These are phyloP conservation scores for Simplicillium sp. DNA, from an alignment of 2,329 filamentous ascomycete genomes.

Conservation along the genomic window DNA sequence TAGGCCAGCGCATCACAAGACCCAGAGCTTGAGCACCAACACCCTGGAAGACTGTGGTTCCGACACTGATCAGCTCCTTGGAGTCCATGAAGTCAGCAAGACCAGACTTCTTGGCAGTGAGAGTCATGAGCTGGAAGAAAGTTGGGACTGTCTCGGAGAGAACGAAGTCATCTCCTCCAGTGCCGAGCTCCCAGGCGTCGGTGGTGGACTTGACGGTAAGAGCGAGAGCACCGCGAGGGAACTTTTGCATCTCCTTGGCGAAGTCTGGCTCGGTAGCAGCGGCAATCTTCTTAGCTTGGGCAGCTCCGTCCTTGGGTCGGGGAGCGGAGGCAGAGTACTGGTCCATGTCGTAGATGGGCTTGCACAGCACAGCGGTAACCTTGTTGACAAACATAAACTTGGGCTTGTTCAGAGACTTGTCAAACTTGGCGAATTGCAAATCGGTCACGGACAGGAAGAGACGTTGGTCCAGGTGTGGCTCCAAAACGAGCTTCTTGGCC, in stretches of 20 bases:
- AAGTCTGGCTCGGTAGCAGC: not conserved
- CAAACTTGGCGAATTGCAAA: conserved; percentile 9
- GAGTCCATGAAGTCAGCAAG: conserved; percentile 9
- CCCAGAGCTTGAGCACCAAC: conserved; percentile 7
- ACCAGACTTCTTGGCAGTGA: conserved; percentile 8
- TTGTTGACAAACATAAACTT: conserved; percentile 11
- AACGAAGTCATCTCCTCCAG: conserved; percentile 10
- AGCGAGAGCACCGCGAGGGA: conserved; percentile 7
- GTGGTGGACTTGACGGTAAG: conserved; percentile 8
- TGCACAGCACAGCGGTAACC: conserved; percentile 12
- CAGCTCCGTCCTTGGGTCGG: conserved; percentile 7
- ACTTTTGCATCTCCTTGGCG: conserved; percentile 5
- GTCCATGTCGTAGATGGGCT: conserved; percentile 11
- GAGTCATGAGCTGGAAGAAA: conserved; percentile 16
- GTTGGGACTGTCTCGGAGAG: conserved; percentile 13
- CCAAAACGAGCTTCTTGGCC: conserved; percentile 7
- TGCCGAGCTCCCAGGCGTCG: conserved; percentile 8
- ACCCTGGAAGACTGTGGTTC: conserved; percentile 5
- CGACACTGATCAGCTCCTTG: conserved; percentile 6
- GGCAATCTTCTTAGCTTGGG: conserved; percentile 4
- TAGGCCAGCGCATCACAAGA: conserved; percentile 2
- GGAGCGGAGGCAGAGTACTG: conserved; percentile 7
- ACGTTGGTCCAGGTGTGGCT: conserved; percentile 13
- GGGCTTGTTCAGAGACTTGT: conserved; percentile 5
- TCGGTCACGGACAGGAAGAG: conserved; percentile 12